Conservation (phyloP, 345 rosid genomes). For the Abelmoschus esculentus region DNA sequence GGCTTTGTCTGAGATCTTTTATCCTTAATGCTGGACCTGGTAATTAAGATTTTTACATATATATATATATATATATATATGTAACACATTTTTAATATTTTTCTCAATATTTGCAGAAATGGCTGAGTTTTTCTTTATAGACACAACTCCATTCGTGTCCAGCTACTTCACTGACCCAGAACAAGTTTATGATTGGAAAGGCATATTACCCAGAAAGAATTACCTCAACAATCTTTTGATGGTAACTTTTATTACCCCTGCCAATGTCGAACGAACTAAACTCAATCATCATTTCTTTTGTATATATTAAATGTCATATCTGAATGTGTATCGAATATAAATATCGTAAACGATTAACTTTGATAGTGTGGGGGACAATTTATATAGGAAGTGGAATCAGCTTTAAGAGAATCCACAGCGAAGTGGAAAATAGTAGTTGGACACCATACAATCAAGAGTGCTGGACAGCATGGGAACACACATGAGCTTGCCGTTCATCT, state of each 20-base stretch:
- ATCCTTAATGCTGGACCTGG: conserved; percentile 33
- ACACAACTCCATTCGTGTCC: conserved; percentile 37
- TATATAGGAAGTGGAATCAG: conserved; percentile 29
- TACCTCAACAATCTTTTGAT: conserved; percentile 26
- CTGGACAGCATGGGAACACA: conserved; percentile 39
- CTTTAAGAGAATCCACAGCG: conserved; percentile 32
- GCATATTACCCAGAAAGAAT: conserved; percentile 19
- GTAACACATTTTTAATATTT: no score
- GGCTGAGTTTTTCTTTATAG: conserved; percentile 37
- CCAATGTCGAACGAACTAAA: no score
- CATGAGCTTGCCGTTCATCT: conserved; percentile 23
- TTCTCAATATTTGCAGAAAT: conserved; percentile 14
- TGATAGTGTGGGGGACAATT: neutral
- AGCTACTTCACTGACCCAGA: conserved; percentile 31
- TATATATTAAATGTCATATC: neutral
- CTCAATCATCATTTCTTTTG: no score
- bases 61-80: neutral
- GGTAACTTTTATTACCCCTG: conserved; percentile 10
- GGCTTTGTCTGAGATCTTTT: conserved; percentile 50
- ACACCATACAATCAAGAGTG: conserved; percentile 46
- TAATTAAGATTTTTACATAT: neutral
- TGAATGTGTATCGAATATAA: neutral
- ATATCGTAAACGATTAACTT: neutral
- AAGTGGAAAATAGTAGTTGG: conserved; percentile 52
- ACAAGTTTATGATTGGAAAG: conserved; percentile 33